phyloP scores from a whole-genome alignment of 139 green algal species.

The Chlamydomonas sp. region DNA sequence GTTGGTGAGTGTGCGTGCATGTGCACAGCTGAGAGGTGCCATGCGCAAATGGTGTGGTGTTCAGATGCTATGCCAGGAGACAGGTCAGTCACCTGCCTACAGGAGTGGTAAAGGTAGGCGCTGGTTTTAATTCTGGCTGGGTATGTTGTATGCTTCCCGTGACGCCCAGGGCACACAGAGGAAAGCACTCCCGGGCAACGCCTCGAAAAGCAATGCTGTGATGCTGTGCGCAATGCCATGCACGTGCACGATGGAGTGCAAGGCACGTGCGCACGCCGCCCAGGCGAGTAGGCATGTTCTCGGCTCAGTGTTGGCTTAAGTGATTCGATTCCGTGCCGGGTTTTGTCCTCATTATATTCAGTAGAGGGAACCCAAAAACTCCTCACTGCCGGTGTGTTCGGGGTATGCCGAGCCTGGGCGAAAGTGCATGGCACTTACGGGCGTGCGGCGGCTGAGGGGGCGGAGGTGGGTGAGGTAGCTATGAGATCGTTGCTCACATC shows the following conservation, averaged over 20 bases:
- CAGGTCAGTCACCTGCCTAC: conserved; percentile 35
- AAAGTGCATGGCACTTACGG: too few relatives aligned
- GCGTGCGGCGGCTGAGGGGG: too few relatives aligned
- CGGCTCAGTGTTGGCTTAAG: conserved; percentile 23
- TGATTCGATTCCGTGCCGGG: conserved; percentile 30
- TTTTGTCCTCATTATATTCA: conserved; percentile 11
- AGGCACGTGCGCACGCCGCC: not conserved
- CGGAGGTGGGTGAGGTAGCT: too few relatives aligned
- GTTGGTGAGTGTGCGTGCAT: conserved; percentile 33
- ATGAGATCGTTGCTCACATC: too few relatives aligned
- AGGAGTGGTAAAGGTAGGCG: not conserved
- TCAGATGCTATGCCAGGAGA: conserved; percentile 26
- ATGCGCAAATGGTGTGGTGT: not conserved
- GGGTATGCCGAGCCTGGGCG: too few relatives aligned
- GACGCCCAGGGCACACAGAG: conserved; percentile 6
- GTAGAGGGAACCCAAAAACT: conserved; percentile 24
- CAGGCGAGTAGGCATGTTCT: not conserved
- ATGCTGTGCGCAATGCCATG: too few relatives aligned
- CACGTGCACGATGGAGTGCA: too few relatives aligned
- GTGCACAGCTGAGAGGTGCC: not conserved
- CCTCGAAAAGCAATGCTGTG: too few relatives aligned
- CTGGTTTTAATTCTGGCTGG: conserved; percentile 38
- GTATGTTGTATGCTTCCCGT: not conserved
- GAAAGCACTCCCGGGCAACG: too few relatives aligned
- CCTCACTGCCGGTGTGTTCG: conserved; percentile 1